Evolutionary conservation across 257 asterid species (phyloP).

Genomic region (Solanum sejunctum): DNA sequence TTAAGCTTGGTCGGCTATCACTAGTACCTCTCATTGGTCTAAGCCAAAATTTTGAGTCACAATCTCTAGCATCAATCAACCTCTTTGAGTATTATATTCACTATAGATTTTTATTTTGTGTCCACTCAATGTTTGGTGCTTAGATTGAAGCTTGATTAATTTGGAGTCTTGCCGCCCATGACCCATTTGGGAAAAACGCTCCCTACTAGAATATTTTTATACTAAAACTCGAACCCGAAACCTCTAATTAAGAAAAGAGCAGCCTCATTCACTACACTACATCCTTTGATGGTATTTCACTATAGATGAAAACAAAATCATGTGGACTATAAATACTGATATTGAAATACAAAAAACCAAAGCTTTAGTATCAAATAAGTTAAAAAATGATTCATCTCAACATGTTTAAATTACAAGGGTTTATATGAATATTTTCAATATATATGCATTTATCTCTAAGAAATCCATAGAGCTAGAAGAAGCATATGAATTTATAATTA

Average conservation of each 20-base stretch:
- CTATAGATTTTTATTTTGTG: too few relatives aligned
- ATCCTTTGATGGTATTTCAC: background rate
- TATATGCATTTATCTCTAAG: background rate
- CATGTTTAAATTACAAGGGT: background rate
- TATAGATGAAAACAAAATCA: background rate
- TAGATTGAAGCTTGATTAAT: too few relatives aligned
- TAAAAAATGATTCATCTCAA: background rate
- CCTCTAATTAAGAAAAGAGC: too few relatives aligned
- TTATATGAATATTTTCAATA: background rate
- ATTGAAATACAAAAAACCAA: background rate
- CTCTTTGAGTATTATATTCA: background rate
- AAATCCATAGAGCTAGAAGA: background rate
- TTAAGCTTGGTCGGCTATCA: background rate
- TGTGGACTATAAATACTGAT: background rate
- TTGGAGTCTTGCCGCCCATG: accelerated
- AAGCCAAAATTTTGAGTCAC: background rate
- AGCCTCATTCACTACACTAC: too few relatives aligned
- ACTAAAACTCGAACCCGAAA: too few relatives aligned
- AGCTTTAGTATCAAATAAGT: background rate
- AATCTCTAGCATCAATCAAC: background rate
- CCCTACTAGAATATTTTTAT: too few relatives aligned
- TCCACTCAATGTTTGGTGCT: too few relatives aligned
- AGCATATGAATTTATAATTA: background rate
- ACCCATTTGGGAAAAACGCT: too few relatives aligned
- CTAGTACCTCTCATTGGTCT: background rate